These are phyloP conservation scores for Amylocarpus encephaloides DNA, from an alignment of 2,329 filamentous ascomycete genomes.

Conservation along the genomic window DNA sequence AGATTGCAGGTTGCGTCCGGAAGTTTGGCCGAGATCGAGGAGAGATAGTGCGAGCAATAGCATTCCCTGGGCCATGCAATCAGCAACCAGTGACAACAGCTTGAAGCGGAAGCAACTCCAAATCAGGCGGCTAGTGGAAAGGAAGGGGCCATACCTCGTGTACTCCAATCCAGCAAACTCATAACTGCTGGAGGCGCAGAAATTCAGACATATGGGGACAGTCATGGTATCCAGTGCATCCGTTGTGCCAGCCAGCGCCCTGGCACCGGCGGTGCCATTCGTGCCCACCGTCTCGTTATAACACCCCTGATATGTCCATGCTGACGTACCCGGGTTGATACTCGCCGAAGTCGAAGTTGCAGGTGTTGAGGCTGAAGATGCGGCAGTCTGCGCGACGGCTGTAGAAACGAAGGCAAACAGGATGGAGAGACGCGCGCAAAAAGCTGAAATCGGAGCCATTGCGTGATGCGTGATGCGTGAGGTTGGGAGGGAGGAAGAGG, in stretches of 20 bases:
- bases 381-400: neutral
- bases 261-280: constrained; percentile 18
- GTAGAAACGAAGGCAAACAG: neutral
- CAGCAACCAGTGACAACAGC: neutral
- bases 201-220: constrained; percentile 20
- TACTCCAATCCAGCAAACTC: constrained; percentile 27
- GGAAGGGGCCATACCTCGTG: constrained; percentile 17
- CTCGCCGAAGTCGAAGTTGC: neutral
- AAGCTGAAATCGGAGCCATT: neutral
- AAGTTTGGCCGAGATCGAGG: constrained; percentile 40
- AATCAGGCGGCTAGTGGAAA: neutral
- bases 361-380: neutral
- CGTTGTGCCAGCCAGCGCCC: constrained; percentile 17
- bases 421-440: neutral
- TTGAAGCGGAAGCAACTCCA: neutral
- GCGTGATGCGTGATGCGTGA: neutral
- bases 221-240: constrained; percentile 23
- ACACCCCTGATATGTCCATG: constrained; percentile 33
- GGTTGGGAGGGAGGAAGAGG: neutral
- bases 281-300: constrained; percentile 34
- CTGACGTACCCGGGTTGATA: constrained; percentile 13
- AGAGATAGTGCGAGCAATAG: constrained; percentile 50
- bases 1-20: constrained; percentile 44
- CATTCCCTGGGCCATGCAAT: constrained; percentile 42
- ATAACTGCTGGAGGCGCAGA: constrained; percentile 15